Conservation (phyloP, 192 early-diverging fungal species). For the Coemansia sp. region DNA sequence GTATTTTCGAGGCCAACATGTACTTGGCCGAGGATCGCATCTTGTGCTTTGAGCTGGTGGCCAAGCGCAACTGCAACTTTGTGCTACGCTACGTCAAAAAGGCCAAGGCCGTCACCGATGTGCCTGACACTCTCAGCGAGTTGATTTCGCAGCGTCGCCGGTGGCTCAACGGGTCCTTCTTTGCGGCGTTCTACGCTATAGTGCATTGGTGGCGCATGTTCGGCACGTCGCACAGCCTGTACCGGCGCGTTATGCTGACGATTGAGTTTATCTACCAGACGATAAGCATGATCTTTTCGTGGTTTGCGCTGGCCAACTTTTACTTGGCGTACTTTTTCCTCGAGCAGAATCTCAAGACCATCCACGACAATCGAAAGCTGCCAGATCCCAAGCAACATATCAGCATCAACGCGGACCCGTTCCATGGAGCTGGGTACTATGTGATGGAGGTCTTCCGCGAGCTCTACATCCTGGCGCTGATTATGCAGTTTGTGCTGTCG, state of each 20-base stretch:
- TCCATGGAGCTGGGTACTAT: constrained; percentile 60
- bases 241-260: constrained; percentile 72
- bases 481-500: constrained; percentile 83
- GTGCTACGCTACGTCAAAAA: constrained; percentile 86
- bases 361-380: constrained; percentile 32
- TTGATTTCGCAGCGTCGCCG: constrained; percentile 95
- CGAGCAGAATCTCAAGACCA: constrained; percentile 55
- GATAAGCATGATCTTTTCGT: constrained; percentile 81
- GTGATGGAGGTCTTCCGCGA: constrained; percentile 70
- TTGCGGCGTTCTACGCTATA: constrained; percentile 87
- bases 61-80: constrained; percentile 77
- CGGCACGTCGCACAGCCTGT: constrained; percentile 70
- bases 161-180: constrained; percentile 97
- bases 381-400: constrained; percentile 21
- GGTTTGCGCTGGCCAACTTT: constrained; percentile 90
- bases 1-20: constrained; percentile 90
- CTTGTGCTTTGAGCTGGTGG: constrained; percentile 91
- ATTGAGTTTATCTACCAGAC: constrained; percentile 83
- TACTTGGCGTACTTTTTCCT: constrained; percentile 92
- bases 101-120: constrained; percentile 92
- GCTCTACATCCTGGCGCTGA: constrained; percentile 79
- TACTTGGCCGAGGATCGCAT: constrained; percentile 93
- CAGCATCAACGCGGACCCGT: constrained; percentile 59
- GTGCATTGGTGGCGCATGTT: constrained; percentile 78
- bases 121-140: constrained; percentile 85